Percentiles rank a stretch among this genome's conserved stretches.
Evolutionary conservation across 129 eudicot species (phyloP).

Genomic region (Ambrosia artemisiifolia): DNA sequence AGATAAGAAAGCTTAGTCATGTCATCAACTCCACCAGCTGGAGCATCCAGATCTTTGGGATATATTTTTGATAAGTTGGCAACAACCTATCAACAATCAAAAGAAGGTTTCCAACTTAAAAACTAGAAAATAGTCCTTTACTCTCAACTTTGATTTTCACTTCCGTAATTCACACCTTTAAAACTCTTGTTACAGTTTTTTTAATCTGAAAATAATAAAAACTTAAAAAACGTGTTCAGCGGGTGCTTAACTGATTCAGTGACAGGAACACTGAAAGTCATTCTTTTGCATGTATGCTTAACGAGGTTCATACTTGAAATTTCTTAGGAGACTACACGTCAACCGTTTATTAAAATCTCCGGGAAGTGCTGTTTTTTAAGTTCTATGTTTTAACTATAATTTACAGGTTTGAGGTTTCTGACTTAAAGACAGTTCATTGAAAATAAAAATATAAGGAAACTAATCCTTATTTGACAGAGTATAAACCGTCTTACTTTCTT

Average conservation of each 20-base stretch:
- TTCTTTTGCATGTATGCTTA: constrained; percentile 12
- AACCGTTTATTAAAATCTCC: neutral
- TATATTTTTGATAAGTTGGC: constrained; percentile 55
- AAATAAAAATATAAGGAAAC: neutral
- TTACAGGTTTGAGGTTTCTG: neutral
- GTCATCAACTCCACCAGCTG: constrained; percentile 96
- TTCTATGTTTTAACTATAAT: constrained; percentile 5
- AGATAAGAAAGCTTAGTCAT: constrained; percentile 94
- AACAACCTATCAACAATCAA: constrained; percentile 37
- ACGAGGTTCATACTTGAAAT: constrained; percentile 12
- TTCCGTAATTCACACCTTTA: neutral
- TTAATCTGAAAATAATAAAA: neutral
- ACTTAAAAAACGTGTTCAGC: neutral
- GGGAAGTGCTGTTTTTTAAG: constrained; percentile 1
- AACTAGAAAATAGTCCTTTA: constrained; percentile 7
- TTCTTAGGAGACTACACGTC: neutral
- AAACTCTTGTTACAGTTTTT: neutral
- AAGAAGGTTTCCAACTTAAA: constrained; percentile 13
- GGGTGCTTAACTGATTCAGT: neutral
- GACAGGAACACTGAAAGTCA: constrained; percentile 1
- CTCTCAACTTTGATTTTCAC: constrained; percentile 7
- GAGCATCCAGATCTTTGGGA: constrained; percentile 92
- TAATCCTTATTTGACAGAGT: neutral
- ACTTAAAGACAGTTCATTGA: neutral
- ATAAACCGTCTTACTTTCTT: constrained; percentile 51